Evolutionary conservation across 2,329 filamentous ascomycete species (phyloP).

Genomic region (Pseudocercospora eumusae): DNA sequence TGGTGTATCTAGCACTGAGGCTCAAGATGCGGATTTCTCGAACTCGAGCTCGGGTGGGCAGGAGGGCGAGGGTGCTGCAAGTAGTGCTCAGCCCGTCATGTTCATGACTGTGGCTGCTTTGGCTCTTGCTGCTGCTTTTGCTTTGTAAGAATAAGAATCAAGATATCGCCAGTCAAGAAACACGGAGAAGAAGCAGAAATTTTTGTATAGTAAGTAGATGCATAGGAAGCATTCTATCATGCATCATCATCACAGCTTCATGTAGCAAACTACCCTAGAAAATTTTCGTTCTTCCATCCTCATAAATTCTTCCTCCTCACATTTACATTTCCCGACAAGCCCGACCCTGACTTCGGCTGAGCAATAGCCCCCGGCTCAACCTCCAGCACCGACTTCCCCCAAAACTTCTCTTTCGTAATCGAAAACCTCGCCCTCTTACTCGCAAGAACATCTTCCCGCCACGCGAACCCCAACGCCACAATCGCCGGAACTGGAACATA

Average conservation of each 20-base stretch:
- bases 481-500: slow-evolving; percentile 31
- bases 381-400: slow-evolving; percentile 16
- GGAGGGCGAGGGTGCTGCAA: slow-evolving; percentile 21
- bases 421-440: slow-evolving; percentile 32
- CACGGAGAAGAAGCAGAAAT: no score
- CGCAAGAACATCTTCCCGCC: slow-evolving; percentile 41
- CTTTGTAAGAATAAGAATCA: neutral
- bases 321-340: no score
- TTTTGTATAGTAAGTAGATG: no score
- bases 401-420: slow-evolving; percentile 22
- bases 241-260: slow-evolving; percentile 6
- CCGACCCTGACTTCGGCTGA: no score
- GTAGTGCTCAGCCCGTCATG: neutral
- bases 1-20: slow-evolving; percentile 28
- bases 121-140: slow-evolving; percentile 2
- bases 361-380: slow-evolving; percentile 13
- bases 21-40: slow-evolving; percentile 26
- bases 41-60: slow-evolving; percentile 26
- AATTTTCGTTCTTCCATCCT: neutral
- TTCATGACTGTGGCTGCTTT: slow-evolving; percentile 3
- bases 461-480: slow-evolving; percentile 22
- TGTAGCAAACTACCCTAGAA: neutral
- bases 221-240: slow-evolving; percentile 10
- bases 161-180: no score
- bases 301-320: neutral